phyloP scores from a whole-genome alignment of 352 stramenopile genomes.

The Globisporangium heterothallicum region DNA sequence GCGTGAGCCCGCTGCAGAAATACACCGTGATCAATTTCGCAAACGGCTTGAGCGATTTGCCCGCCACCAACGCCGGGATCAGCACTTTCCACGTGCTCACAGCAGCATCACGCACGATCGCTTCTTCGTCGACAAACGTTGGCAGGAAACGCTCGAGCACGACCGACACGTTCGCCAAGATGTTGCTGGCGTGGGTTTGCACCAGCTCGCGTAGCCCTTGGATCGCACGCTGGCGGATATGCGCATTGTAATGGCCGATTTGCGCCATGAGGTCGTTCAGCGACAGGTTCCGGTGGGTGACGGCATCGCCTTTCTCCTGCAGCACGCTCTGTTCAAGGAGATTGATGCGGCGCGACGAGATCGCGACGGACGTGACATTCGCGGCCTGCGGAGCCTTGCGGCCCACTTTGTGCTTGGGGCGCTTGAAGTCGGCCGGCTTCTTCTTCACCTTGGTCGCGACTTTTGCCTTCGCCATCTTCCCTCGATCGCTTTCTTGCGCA shows the following conservation, averaged over 20 bases:
- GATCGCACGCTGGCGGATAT: slow-evolving; percentile 68
- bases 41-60: slow-evolving; percentile 58
- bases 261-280: slow-evolving; percentile 67
- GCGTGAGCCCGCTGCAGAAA: slow-evolving; percentile 75
- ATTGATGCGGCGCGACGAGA: slow-evolving; percentile 77
- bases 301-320: slow-evolving; percentile 57
- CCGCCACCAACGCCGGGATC: slow-evolving; percentile 42
- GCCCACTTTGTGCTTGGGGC: slow-evolving; percentile 82
- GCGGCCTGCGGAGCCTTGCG: slow-evolving; percentile 55
- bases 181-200: slow-evolving; percentile 38
- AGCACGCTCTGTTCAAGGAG: slow-evolving; percentile 77
- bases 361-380: slow-evolving; percentile 74
- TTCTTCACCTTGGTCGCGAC: slow-evolving; percentile 63
- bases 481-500: not conserved
- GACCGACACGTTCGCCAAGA: slow-evolving; percentile 66
- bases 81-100: slow-evolving; percentile 64
- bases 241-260: slow-evolving; percentile 74
- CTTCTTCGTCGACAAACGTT: slow-evolving; percentile 72
- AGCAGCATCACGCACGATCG: slow-evolving; percentile 67
- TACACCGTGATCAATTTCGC: slow-evolving; percentile 71
- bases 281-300: slow-evolving; percentile 62
- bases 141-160: slow-evolving; percentile 76
- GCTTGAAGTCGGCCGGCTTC: slow-evolving; percentile 86
- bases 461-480: slow-evolving; percentile 39
- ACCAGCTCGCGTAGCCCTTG: slow-evolving; percentile 63